Conservation (phyloP, 2,329 filamentous ascomycete genomes). For the Xylaria sp. region DNA sequence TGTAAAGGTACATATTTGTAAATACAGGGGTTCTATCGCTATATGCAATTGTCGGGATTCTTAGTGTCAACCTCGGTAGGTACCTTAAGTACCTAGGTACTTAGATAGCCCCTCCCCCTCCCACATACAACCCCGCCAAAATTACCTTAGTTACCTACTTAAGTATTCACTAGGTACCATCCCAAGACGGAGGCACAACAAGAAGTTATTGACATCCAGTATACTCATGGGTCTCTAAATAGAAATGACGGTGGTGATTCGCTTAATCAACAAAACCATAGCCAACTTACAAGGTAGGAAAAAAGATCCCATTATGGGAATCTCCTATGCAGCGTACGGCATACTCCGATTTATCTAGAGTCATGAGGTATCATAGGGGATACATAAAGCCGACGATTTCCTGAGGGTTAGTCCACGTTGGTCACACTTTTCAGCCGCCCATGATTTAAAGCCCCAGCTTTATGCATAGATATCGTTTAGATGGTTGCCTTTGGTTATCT, state of each 20-base stretch:
- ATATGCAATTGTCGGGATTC: neutral
- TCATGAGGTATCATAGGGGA: constrained; percentile 11
- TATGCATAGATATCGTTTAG: neutral
- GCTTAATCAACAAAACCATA: neutral
- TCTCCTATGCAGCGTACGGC: constrained; percentile 38
- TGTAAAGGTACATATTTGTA: neutral
- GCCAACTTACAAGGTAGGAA: constrained; percentile 26
- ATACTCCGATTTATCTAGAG: constrained; percentile 33
- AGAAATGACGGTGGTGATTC: constrained; percentile 12
- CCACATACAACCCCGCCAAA: constrained; percentile 15
- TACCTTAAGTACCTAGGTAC: neutral
- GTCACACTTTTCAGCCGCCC: constrained; percentile 12
- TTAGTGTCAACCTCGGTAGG: neutral
- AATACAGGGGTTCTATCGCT: neutral
- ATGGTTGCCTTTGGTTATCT: neutral
- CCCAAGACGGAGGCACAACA: too few relatives aligned
- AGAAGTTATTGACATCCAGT: too few relatives aligned
- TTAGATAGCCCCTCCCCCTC: neutral
- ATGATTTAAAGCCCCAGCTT: constrained; percentile 16
- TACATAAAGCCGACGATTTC: constrained; percentile 47
- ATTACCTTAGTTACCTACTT: neutral
- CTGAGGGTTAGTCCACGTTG: constrained; percentile 31
- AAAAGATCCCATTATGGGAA: constrained; percentile 27
- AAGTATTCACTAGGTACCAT: too few relatives aligned
- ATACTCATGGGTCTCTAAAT: neutral